Evolutionary conservation across 73 alveolate genomes (phyloP).

Genomic region (Uronychia binucleata): DNA sequence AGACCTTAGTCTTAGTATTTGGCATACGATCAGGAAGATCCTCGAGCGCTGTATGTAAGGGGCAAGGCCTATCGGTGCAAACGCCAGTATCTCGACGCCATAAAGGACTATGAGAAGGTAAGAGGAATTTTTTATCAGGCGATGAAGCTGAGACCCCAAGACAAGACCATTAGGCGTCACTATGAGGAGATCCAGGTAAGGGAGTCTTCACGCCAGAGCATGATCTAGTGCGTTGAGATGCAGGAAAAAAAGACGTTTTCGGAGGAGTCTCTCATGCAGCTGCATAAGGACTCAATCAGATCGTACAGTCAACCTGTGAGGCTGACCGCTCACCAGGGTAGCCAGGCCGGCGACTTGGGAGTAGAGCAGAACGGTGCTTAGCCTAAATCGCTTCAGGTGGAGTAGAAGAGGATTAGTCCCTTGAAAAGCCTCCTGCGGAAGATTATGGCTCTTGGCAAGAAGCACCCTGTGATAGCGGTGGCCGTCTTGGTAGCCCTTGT

Average conservation of each 20-base stretch:
- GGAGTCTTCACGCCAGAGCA: neutral
- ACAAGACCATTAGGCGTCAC: neutral
- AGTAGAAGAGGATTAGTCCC: no score
- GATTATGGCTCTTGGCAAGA: no score
- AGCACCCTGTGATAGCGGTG: no score
- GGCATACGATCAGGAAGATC: neutral
- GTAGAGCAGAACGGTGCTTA: no score
- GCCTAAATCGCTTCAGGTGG: no score
- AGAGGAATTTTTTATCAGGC: neutral
- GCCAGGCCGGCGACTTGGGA: no score
- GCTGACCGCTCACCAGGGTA: no score
- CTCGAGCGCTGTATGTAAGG: neutral
- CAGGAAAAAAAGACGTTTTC: neutral
- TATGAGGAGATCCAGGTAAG: neutral
- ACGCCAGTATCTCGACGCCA: neutral
- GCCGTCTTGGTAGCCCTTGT: no score
- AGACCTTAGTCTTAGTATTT: no score
- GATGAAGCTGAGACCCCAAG: neutral
- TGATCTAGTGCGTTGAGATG: neutral
- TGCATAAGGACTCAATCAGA: no score
- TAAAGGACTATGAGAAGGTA: neutral
- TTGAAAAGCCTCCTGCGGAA: no score
- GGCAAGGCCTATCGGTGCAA: neutral
- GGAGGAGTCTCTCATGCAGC: neutral
- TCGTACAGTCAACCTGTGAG: no score